Evolutionary conservation across 768 basidiomycete species (phyloP).

Genomic region (Erythrobasidium yunnanense): DNA sequence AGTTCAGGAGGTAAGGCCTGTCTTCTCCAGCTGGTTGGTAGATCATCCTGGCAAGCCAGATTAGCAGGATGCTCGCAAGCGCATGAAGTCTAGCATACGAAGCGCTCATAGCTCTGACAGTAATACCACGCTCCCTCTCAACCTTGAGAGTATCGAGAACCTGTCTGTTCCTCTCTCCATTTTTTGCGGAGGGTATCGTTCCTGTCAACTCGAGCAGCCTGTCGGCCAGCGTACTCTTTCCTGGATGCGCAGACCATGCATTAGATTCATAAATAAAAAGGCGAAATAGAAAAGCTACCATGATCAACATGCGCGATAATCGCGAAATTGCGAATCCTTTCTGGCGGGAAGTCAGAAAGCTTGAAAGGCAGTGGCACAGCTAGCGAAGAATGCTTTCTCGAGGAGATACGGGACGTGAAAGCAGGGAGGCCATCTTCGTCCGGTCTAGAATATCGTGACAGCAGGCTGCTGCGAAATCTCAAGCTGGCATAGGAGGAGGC

Average conservation of each 20-base stretch:
- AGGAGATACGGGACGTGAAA: too few species aligned
- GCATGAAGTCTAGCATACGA: constrained; percentile 46
- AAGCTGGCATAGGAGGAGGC: too few species aligned
- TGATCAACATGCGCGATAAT: constrained; percentile 52
- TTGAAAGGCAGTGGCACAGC: constrained; percentile 3
- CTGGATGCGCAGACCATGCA: not conserved
- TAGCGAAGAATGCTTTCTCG: too few species aligned
- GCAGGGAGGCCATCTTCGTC: too few species aligned
- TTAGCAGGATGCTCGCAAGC: not conserved
- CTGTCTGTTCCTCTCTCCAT: constrained; percentile 61
- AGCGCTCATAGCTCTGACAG: constrained; percentile 92
- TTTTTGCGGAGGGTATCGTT: constrained; percentile 51
- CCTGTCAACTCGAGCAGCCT: constrained; percentile 59
- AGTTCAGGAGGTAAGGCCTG: constrained; percentile 64
- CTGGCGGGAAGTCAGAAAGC: constrained; percentile 23
- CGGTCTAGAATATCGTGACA: too few species aligned
- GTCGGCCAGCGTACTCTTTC: constrained; percentile 34
- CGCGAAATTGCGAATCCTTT: constrained; percentile 22
- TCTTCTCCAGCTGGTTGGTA: constrained; percentile 47
- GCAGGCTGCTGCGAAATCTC: too few species aligned
- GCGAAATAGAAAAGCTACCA: constrained; percentile 46
- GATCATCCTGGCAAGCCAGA: constrained; percentile 56
- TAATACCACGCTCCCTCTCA: constrained; percentile 91
- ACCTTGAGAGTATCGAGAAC: constrained; percentile 91
- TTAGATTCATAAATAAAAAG: not conserved